phyloP scores from a whole-genome alignment of 2,329 filamentous ascomycete species.

The Xylaria sp. region DNA sequence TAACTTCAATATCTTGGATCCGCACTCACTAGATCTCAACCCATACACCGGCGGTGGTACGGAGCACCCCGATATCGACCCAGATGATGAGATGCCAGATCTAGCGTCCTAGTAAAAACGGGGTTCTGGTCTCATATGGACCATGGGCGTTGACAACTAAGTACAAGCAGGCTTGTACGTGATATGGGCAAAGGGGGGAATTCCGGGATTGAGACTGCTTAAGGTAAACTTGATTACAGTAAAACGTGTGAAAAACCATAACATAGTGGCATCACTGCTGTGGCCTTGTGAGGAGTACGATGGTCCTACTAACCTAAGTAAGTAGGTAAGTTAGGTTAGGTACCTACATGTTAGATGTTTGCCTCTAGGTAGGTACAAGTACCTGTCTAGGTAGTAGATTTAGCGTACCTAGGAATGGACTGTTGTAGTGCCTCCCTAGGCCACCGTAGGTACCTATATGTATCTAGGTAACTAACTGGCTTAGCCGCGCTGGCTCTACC shows the following conservation, averaged over 20 bases:
- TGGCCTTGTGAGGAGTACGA: no score
- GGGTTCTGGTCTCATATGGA: neutral
- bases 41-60: neutral
- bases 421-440: neutral
- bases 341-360: neutral
- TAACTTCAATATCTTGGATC: neutral
- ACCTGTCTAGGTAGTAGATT: no score
- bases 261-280: neutral
- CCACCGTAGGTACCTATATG: neutral
- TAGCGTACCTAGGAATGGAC: neutral
- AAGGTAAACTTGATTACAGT: no score
- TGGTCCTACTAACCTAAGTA: no score
- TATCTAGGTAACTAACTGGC: neutral
- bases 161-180: neutral
- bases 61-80: neutral
- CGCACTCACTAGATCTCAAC: neutral
- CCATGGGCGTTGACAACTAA: neutral
- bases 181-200: neutral
- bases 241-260: neutral
- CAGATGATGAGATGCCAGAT: conserved; percentile 12
- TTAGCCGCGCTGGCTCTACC: no score
- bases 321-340: neutral
- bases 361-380: no score
- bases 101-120: neutral
- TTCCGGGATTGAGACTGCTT: no score